Evolutionary conservation across 108 stramenopile genomes (phyloP).

Genomic region (Schizochytrium sp.): DNA sequence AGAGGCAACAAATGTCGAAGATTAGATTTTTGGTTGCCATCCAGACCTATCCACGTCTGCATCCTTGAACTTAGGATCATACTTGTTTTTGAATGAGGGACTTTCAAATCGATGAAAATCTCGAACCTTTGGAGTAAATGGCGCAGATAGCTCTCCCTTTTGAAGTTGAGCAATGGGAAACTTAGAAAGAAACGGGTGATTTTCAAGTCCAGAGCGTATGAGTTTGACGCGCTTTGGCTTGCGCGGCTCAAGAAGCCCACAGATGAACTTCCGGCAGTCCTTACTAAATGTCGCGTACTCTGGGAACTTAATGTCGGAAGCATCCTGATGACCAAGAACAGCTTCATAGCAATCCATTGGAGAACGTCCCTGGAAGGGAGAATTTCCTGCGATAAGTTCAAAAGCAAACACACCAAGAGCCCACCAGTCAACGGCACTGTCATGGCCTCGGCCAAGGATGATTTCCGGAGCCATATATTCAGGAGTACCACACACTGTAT

Average conservation of each 20-base stretch:
- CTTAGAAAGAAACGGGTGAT: constrained; percentile 32
- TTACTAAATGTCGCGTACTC: not conserved
- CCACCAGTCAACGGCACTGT: constrained; percentile 68
- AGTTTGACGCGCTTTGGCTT: constrained; percentile 36
- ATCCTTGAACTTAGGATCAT: constrained; percentile 38
- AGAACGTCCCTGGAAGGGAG: constrained; percentile 17
- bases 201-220: not conserved
- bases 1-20: no score
- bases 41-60: constrained; percentile 12
- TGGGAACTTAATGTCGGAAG: not conserved
- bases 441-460: constrained; percentile 65
- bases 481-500: constrained; percentile 67
- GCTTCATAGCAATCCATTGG: constrained; percentile 58
- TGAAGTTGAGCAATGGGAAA: not conserved
- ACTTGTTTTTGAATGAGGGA: not conserved
- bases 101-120: not conserved
- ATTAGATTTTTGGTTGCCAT: constrained; percentile 3
- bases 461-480: constrained; percentile 72
- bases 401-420: constrained; percentile 64
- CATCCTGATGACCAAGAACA: constrained; percentile 16
- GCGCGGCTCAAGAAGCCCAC: constrained; percentile 16
- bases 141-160: not conserved
- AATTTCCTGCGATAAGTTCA: constrained; percentile 35
- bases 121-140: not conserved
- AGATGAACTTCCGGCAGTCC: constrained; percentile 20